Percentiles rank a stretch among this genome's conserved stretches.
These are phyloP conservation scores for Xylaria digitata DNA, from an alignment of 2,329 filamentous ascomycete species.

Conservation along the genomic window DNA sequence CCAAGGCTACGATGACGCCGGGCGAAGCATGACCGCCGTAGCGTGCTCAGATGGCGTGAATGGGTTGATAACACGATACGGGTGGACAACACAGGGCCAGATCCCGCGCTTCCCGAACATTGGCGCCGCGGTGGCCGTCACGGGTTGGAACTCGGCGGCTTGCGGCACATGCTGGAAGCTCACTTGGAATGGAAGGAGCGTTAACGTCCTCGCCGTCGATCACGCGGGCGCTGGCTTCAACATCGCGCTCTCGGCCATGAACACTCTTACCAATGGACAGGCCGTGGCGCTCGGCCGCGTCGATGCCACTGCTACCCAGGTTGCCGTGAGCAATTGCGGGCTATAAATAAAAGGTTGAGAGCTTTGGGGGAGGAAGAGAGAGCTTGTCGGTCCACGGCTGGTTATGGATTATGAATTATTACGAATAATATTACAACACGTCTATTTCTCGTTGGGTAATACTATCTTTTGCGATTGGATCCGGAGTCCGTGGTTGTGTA, in stretches of 20 bases:
- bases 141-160: conserved; percentile 65
- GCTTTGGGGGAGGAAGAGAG: neutral
- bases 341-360: conserved; percentile 40
- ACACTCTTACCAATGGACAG: conserved; percentile 65
- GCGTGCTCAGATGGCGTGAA: conserved; percentile 76
- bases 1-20: conserved; percentile 72
- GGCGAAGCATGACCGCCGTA: conserved; percentile 66
- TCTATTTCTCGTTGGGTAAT: neutral
- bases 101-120: conserved; percentile 66
- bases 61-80: conserved; percentile 72
- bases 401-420: too few species aligned
- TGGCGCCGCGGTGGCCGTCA: conserved; percentile 64
- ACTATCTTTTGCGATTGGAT: neutral
- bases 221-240: conserved; percentile 63
- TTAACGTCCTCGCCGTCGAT: conserved; percentile 69
- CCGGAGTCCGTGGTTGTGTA: neutral
- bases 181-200: conserved; percentile 61
- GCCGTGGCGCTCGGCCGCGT: conserved; percentile 63
- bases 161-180: conserved; percentile 71
- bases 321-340: conserved; percentile 58
- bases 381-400: neutral
- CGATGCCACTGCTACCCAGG: conserved; percentile 60
- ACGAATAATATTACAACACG: too few species aligned
- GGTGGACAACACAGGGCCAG: conserved; percentile 66
- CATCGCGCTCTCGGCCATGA: conserved; percentile 66